Evolutionary conservation across 768 basidiomycete species (phyloP).

Genomic region (Russula sp.): DNA sequence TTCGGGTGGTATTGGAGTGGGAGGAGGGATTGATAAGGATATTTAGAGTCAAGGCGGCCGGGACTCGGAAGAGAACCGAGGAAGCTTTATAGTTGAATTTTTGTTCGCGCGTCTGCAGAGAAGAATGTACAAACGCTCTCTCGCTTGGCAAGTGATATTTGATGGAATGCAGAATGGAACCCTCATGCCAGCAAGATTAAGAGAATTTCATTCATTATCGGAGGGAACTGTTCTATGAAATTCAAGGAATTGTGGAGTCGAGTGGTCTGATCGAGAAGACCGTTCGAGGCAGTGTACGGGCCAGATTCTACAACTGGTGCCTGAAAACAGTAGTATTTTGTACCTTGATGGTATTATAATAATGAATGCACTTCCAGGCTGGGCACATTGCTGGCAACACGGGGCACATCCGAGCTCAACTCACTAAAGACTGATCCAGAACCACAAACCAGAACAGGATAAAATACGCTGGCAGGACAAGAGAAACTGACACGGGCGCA

Average conservation of each 20-base stretch:
- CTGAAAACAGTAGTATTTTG: not conserved
- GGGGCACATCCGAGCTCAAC: not conserved
- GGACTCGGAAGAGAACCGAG: constrained; percentile 7
- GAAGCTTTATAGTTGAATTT: not conserved
- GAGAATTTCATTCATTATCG: too few species aligned
- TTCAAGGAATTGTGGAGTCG: not conserved
- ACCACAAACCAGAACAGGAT: constrained; percentile 12
- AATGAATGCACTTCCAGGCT: not conserved
- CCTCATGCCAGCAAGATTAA: too few species aligned
- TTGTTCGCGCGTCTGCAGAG: not conserved
- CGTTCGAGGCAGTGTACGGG: not conserved
- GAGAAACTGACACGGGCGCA: not conserved
- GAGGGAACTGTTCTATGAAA: constrained; percentile 4
- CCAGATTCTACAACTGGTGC: not conserved
- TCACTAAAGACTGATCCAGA: not conserved
- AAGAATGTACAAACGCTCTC: constrained; percentile 3
- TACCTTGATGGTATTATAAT: constrained; percentile 16
- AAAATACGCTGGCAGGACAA: not conserved
- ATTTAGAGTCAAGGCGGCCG: not conserved
- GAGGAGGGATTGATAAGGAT: not conserved
- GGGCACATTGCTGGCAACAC: not conserved
- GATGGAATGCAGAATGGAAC: constrained; percentile 11
- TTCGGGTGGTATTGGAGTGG: not conserved
- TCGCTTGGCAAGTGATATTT: too few species aligned
- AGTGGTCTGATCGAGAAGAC: constrained; percentile 1